Conservation (phyloP, 495 filamentous ascomycete species). For the Neurospora sublineolata region DNA sequence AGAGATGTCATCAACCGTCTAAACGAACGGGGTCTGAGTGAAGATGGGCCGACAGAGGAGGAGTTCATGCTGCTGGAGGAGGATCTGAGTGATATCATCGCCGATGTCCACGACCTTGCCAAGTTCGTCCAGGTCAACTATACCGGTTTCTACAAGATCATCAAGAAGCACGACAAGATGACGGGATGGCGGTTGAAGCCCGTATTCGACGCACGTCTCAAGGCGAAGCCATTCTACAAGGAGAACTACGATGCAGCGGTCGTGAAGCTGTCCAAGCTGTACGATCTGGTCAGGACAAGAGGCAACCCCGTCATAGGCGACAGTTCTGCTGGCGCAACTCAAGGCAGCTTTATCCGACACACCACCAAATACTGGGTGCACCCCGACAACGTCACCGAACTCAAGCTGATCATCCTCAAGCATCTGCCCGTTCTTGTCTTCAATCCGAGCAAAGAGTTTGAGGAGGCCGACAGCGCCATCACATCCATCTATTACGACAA, state of each 20-base stretch:
- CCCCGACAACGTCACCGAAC: slow-evolving; percentile 93
- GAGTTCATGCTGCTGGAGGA: slow-evolving; percentile 92
- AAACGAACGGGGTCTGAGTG: slow-evolving; percentile 41
- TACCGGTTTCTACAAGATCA: slow-evolving; percentile 98
- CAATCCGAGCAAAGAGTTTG: slow-evolving; percentile 94
- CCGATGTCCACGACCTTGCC: slow-evolving; percentile 95
- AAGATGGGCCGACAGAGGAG: slow-evolving; percentile 65
- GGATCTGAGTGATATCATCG: slow-evolving; percentile 93
- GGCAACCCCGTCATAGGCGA: slow-evolving; percentile 90
- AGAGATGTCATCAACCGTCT: slow-evolving; percentile 69
- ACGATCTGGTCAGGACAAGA: slow-evolving; percentile 84
- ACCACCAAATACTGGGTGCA: slow-evolving; percentile 99
- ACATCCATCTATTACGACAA: slow-evolving; percentile 99
- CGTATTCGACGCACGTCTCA: slow-evolving; percentile 83
- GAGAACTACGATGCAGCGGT: slow-evolving; percentile 97
- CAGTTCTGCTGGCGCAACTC: slow-evolving; percentile 74
- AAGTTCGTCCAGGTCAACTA: slow-evolving; percentile 99
- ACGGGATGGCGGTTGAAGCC: slow-evolving; percentile 89
- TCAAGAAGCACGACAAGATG: slow-evolving; percentile 99
- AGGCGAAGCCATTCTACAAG: slow-evolving; percentile 94
- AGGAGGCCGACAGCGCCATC: slow-evolving; percentile 78
- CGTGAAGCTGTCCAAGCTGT: slow-evolving; percentile 88
- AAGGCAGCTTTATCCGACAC: slow-evolving; percentile 93
- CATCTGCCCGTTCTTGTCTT: slow-evolving; percentile 96
- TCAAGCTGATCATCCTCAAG: slow-evolving; percentile 95